Conservation (phyloP, 2,329 filamentous ascomycete genomes). For the Coniochaeta hoffmannii region DNA sequence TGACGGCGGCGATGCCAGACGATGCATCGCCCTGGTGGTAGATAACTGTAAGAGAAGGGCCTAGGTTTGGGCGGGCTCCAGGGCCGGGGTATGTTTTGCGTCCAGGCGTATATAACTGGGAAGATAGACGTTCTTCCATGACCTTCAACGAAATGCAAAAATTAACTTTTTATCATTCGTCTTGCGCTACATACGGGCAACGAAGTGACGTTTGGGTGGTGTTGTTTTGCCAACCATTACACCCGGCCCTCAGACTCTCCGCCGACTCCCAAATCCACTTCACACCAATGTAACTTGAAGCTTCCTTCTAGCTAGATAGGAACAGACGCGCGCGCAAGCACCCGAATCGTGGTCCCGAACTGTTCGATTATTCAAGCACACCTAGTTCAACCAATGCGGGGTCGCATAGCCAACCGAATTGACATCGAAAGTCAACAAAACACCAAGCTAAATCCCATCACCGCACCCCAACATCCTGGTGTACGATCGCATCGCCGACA, state of each 20-base stretch:
- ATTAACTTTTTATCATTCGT: neutral
- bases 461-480: neutral
- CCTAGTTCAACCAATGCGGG: no score
- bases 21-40: neutral
- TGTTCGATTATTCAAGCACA: no score
- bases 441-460: neutral
- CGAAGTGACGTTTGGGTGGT: neutral
- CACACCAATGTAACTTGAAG: neutral
- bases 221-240: neutral
- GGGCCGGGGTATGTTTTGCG: neutral
- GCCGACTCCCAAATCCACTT: neutral
- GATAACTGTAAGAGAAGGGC: neutral
- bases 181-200: no score
- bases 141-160: neutral
- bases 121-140: neutral
- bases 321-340: no score
- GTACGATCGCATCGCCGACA: constrained; percentile 12
- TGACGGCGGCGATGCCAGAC: neutral
- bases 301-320: no score
- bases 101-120: neutral
- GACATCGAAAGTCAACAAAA: constrained; percentile 5
- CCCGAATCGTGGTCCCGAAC: no score
- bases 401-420: no score
- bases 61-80: neutral
- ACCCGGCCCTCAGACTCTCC: neutral